phyloP scores from a whole-genome alignment of 257 asterid genomes.

The Capsicum rhomboideum region DNA sequence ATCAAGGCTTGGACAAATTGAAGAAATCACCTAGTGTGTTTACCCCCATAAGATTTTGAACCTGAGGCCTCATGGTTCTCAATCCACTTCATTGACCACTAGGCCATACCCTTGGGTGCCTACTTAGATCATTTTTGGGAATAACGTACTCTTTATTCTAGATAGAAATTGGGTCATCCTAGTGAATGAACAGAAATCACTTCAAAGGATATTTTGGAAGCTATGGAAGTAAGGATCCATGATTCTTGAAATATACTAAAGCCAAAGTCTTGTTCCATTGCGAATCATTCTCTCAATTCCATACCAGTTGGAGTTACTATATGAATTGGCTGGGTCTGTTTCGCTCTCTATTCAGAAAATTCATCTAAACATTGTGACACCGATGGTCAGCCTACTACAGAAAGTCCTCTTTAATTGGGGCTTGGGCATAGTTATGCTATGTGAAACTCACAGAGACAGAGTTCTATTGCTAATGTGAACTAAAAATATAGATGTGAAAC shows the following conservation, averaged over 20 bases:
- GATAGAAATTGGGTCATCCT: not conserved
- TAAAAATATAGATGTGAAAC: not conserved
- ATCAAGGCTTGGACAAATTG: too few relatives aligned
- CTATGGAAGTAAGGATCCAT: not conserved
- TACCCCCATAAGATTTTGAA: too few relatives aligned
- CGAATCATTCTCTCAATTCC: not conserved
- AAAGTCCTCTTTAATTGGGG: not conserved
- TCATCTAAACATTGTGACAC: not conserved
- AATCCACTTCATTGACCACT: too few relatives aligned
- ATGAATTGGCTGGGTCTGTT: not conserved
- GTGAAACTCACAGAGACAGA: not conserved
- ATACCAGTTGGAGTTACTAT: not conserved
- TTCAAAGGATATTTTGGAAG: not conserved
- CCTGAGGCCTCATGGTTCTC: too few relatives aligned
- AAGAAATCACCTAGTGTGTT: too few relatives aligned
- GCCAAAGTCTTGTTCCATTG: too few relatives aligned
- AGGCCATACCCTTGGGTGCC: too few relatives aligned
- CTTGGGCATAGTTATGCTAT: not conserved
- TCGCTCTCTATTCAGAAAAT: not conserved
- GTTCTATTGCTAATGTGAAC: not conserved
- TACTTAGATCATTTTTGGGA: not conserved
- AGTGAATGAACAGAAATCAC: not conserved
- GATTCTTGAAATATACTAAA: not conserved
- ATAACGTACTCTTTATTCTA: not conserved
- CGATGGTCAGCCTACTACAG: not conserved